Evolutionary conservation across 495 filamentous ascomycete genomes (phyloP).

Genomic region (Chaetomium fimeti): DNA sequence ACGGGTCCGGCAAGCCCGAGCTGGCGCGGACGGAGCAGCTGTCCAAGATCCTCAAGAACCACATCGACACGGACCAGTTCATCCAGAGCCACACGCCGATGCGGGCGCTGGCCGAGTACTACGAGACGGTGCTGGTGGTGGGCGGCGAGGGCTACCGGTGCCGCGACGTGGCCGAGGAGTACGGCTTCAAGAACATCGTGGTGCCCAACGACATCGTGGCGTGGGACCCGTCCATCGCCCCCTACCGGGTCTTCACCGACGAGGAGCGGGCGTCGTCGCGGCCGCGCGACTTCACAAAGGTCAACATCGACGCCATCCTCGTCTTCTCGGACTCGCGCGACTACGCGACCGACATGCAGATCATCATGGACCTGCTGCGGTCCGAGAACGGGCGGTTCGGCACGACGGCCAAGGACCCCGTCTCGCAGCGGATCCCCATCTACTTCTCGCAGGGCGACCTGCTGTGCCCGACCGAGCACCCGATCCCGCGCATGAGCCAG

Average conservation of each 20-base stretch:
- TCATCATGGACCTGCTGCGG: slow-evolving; percentile 80
- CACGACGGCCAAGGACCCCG: slow-evolving; percentile 63
- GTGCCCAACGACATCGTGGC: slow-evolving; percentile 67
- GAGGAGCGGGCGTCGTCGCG: slow-evolving; percentile 58
- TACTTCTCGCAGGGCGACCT: slow-evolving; percentile 76
- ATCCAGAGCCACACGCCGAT: slow-evolving; percentile 68
- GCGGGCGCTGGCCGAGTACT: slow-evolving; percentile 65
- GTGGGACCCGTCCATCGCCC: slow-evolving; percentile 59
- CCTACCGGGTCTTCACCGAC: slow-evolving; percentile 61
- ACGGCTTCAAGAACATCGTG: slow-evolving; percentile 64
- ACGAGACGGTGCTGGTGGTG: slow-evolving; percentile 63
- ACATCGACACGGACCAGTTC: slow-evolving; percentile 62
- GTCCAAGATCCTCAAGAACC: slow-evolving; percentile 55
- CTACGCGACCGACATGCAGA: slow-evolving; percentile 80
- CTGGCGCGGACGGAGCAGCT: slow-evolving; percentile 57
- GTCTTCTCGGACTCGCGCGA: slow-evolving; percentile 82
- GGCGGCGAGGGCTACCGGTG: slow-evolving; percentile 65
- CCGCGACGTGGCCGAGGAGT: slow-evolving; percentile 63
- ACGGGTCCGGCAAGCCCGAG: slow-evolving; percentile 65
- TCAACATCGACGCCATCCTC: slow-evolving; percentile 78
- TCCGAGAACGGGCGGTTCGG: slow-evolving; percentile 67
- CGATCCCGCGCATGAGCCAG: slow-evolving; percentile 68
- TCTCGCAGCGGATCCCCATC: slow-evolving; percentile 66
- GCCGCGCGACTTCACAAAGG: slow-evolving; percentile 61
- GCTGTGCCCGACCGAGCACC: slow-evolving; percentile 75